Evolutionary conservation across 2,329 filamentous ascomycete genomes (phyloP).

Genomic region (Lachnellula suecica): DNA sequence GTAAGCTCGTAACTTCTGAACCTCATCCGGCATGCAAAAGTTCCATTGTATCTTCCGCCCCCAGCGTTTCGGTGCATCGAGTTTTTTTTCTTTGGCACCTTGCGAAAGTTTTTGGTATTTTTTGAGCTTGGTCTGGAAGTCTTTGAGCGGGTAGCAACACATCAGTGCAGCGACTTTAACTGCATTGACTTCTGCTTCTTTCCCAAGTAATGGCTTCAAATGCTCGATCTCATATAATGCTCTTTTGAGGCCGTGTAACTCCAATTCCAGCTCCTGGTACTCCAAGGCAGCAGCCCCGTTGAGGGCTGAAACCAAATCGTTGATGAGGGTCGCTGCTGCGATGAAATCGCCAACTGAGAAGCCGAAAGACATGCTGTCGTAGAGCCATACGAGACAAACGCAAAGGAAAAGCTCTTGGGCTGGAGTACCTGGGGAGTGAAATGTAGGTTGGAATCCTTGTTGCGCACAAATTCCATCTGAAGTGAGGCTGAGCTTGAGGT

Average conservation of each 20-base stretch:
- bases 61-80: slow-evolving; percentile 10
- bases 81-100: not conserved
- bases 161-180: slow-evolving; percentile 7
- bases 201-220: not conserved
- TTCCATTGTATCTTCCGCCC: no score
- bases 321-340: slow-evolving; percentile 25
- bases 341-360: slow-evolving; percentile 29
- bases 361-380: not conserved
- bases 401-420: no score
- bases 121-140: slow-evolving; percentile 6
- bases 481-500: no score
- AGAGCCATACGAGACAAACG: no score
- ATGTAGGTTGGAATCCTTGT: no score
- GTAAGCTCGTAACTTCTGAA: slow-evolving; percentile 20
- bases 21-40: slow-evolving; percentile 19
- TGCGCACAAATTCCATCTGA: no score
- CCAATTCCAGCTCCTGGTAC: slow-evolving; percentile 7
- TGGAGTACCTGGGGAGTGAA: no score
- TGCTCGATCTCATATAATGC: slow-evolving; percentile 5
- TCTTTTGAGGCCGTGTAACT: slow-evolving; percentile 1
- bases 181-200: slow-evolving; percentile 5
- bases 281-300: not conserved
- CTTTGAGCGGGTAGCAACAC: slow-evolving; percentile 6
- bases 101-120: slow-evolving; percentile 1
- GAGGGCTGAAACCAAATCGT: slow-evolving; percentile 15